Percentiles rank a stretch among this genome's conserved stretches.
These are phyloP conservation scores for Hanseniaspora uvarum DNA, from an alignment of 1,139 yeast genomes.

Conservation along the genomic window DNA sequence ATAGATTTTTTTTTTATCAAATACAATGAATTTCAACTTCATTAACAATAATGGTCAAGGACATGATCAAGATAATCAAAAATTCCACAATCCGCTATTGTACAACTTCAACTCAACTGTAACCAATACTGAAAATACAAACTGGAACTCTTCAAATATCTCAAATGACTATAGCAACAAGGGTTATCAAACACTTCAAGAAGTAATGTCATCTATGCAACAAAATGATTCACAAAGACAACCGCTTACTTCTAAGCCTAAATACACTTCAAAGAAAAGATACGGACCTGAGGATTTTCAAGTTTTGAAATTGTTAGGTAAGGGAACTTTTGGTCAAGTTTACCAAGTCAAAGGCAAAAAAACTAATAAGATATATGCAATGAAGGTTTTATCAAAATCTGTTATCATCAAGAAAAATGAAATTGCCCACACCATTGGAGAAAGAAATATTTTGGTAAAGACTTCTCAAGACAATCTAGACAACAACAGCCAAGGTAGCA, in stretches of 20 bases:
- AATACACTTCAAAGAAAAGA: constrained; percentile 3
- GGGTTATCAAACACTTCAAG: constrained; percentile 15
- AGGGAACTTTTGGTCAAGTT: constrained; percentile 96
- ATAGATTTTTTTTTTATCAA: not conserved
- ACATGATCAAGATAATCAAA: not conserved
- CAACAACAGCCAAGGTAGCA: constrained; percentile 25
- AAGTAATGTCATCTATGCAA: constrained; percentile 16
- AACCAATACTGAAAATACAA: constrained; percentile 6
- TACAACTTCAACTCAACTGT: constrained; percentile 12
- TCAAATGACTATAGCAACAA: constrained; percentile 14
- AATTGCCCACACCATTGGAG: constrained; percentile 95
- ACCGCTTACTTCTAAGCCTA: not conserved
- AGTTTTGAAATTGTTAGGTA: constrained; percentile 77
- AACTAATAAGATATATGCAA: constrained; percentile 82
- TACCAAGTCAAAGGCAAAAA: constrained; percentile 88
- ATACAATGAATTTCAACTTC: not conserved
- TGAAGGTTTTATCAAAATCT: constrained; percentile 89
- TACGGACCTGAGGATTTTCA: constrained; percentile 93
- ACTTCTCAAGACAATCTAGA: constrained; percentile 38
- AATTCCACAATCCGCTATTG: constrained; percentile 13
- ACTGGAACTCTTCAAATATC: constrained; percentile 1
- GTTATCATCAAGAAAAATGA: constrained; percentile 94
- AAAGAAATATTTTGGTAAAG: constrained; percentile 82
- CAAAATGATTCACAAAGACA: not conserved
- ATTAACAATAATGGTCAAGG: not conserved